Evolutionary conservation across 768 basidiomycete species (phyloP), one percentile per base, ranked within the genome.

Genomic region (Sarcomyxa edulis): DNA sequence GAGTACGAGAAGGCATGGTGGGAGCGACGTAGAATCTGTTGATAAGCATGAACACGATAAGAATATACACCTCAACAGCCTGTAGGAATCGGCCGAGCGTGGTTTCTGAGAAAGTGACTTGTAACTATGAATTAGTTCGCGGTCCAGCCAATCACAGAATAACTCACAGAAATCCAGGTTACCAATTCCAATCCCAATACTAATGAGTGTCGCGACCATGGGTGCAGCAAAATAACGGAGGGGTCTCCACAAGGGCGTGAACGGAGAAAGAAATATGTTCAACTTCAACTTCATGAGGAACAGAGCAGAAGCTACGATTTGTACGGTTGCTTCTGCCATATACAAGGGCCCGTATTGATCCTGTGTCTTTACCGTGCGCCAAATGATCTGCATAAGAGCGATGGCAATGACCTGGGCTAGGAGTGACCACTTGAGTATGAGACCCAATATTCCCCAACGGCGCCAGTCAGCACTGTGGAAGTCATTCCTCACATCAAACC

Each of bases 71-170:
- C 49, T 83, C 79, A 23, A 78, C 56, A 10, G 77, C 79, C 47
- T 78, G 72, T 40, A 74, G 62, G 48, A 87, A 74, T 32, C 81
- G 77, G n/a, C 85, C 86, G 1, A 83, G 59, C 7, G 68, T 65
- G 5, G 74, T 74, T 58, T 88, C 86, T 3, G 84, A 74, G 51
- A 87, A 85, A 37, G 65, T 59, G 53, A 81, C 84, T n/a, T 86
- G 47, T 19, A 21, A 25, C 15, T 22, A 37, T 21, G 20, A 40
- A 41, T 20, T 39, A 31, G 45, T 33, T 10, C 22, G 31, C 26
- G 26, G 32, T 25, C 10, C 11, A 24, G 18, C 11, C 9, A 36
- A 20, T 29, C 14, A 12, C 14, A n/a, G 32, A 35, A 15, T 2
- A 42, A 70, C 84, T 63, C 50, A 87, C 86, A 76, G 25, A 51